These are phyloP conservation scores for Ceratocystis eucalypticola DNA, from an alignment of 2,329 filamentous ascomycete species.

Conservation along the genomic window DNA sequence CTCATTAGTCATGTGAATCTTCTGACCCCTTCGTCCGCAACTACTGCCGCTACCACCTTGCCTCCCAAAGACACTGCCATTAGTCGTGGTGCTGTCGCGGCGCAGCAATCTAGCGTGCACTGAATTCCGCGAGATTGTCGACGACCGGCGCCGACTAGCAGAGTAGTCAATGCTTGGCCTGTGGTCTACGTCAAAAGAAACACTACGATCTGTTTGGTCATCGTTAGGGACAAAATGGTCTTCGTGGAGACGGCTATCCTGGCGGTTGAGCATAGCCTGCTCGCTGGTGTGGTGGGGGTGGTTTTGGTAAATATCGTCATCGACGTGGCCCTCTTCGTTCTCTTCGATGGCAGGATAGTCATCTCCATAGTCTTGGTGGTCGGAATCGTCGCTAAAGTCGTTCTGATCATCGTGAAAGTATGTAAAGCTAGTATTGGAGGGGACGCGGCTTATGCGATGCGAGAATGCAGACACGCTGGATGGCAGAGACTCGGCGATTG, in stretches of 20 bases:
- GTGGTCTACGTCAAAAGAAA: conserved; percentile 30
- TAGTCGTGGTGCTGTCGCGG: conserved; percentile 56
- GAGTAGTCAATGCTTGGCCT: conserved; percentile 33
- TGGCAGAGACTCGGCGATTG: conserved; percentile 89
- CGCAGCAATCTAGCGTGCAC: conserved; percentile 54
- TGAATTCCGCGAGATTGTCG: conserved; percentile 43
- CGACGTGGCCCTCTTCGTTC: conserved; percentile 23
- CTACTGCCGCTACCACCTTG: conserved; percentile 24
- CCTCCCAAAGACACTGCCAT: conserved; percentile 51
- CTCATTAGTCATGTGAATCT: conserved; percentile 84
- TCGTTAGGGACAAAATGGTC: conserved; percentile 21
- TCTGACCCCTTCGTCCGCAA: conserved; percentile 48
- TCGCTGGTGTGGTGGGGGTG: neutral
- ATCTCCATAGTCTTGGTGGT: conserved; percentile 23
- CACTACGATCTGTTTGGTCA: conserved; percentile 3
- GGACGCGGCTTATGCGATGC: conserved; percentile 65
- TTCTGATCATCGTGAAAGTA: conserved; percentile 66
- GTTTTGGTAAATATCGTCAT: conserved; percentile 5
- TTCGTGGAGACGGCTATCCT: conserved; percentile 29
- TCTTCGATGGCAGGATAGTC: conserved; percentile 25
- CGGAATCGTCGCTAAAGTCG: conserved; percentile 31
- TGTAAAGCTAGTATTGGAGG: conserved; percentile 78
- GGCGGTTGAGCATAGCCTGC: conserved; percentile 20
- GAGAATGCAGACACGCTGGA: conserved; percentile 85
- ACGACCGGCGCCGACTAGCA: conserved; percentile 47